These are phyloP conservation scores for Candida rishiriensis DNA, from an alignment of 805 yeast species.

Conservation along the genomic window DNA sequence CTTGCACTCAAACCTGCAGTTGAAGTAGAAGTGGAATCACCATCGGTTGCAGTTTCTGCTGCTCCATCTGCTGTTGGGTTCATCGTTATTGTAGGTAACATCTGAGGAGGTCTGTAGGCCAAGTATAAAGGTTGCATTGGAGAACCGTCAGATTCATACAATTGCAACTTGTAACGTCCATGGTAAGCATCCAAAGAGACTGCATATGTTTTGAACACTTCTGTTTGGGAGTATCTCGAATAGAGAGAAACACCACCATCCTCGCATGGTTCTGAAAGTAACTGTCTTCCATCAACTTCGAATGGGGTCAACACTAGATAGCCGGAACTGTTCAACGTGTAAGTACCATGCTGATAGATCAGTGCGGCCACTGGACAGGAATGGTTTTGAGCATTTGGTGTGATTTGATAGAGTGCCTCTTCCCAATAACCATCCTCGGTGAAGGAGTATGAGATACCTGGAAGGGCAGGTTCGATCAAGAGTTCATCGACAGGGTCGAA, in stretches of 20 bases:
- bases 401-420: slow-evolving; percentile 79
- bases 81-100: slow-evolving; percentile 90
- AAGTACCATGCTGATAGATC: slow-evolving; percentile 87
- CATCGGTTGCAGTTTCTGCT: slow-evolving; percentile 12
- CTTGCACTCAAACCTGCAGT: slow-evolving; percentile 33
- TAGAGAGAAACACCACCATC: slow-evolving; percentile 57
- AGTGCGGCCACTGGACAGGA: slow-evolving; percentile 79
- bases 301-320: slow-evolving; percentile 67
- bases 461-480: slow-evolving; percentile 89
- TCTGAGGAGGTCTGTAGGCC: slow-evolving; percentile 90
- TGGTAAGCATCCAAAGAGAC: slow-evolving; percentile 72
- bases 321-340: slow-evolving; percentile 59
- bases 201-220: slow-evolving; percentile 51
- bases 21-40: slow-evolving; percentile 26
- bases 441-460: slow-evolving; percentile 91
- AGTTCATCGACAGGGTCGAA: slow-evolving; percentile 95
- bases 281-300: slow-evolving; percentile 87
- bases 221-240: slow-evolving; percentile 66
- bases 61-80: slow-evolving; percentile 62
- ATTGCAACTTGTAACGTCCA: slow-evolving; percentile 72
- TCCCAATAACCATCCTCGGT: slow-evolving; percentile 90
- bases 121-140: slow-evolving; percentile 83
- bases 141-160: slow-evolving; percentile 75
- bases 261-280: slow-evolving; percentile 84
- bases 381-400: slow-evolving; percentile 68